Conservation (phyloP, 768 basidiomycete species). For the Boletus subcaerulescens region DNA sequence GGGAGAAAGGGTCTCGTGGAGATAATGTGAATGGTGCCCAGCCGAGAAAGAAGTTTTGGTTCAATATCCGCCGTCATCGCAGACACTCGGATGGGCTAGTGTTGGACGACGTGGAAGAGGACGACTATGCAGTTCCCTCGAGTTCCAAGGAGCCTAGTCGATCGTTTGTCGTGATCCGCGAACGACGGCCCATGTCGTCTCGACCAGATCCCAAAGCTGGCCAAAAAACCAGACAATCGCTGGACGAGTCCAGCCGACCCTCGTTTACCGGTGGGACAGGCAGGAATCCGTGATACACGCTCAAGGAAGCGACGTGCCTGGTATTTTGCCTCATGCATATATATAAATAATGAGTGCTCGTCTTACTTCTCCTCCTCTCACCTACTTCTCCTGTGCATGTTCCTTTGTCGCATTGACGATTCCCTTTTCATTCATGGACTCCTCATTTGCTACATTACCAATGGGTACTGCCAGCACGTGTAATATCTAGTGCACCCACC, state of each 20-base stretch:
- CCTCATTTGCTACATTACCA: conserved; percentile 24
- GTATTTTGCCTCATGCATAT: conserved; percentile 15
- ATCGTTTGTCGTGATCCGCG: conserved; percentile 73
- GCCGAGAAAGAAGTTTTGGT: conserved; percentile 71
- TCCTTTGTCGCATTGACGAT: conserved; percentile 19
- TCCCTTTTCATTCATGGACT: conserved; percentile 9
- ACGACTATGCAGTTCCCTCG: conserved; percentile 26
- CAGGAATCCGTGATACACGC: conserved; percentile 20
- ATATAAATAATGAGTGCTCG: conserved; percentile 2
- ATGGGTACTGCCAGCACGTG: conserved; percentile 22
- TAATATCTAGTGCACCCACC: conserved; percentile 25
- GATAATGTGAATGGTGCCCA: conserved; percentile 39
- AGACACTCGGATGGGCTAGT: conserved; percentile 56
- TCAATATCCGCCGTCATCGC: conserved; percentile 55
- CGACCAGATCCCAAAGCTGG: conserved; percentile 21
- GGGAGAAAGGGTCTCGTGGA: conserved; percentile 16
- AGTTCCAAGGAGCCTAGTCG: conserved; percentile 39
- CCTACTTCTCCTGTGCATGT: conserved; percentile 5
- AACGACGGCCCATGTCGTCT: conserved; percentile 41
- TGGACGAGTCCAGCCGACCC: conserved; percentile 28
- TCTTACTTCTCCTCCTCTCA: neutral
- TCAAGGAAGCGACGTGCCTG: neutral
- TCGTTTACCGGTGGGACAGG: conserved; percentile 32
- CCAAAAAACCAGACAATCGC: conserved; percentile 27
- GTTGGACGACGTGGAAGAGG: conserved; percentile 25